Conservation (phyloP, 148 eudicot species). For the Silene conica region DNA sequence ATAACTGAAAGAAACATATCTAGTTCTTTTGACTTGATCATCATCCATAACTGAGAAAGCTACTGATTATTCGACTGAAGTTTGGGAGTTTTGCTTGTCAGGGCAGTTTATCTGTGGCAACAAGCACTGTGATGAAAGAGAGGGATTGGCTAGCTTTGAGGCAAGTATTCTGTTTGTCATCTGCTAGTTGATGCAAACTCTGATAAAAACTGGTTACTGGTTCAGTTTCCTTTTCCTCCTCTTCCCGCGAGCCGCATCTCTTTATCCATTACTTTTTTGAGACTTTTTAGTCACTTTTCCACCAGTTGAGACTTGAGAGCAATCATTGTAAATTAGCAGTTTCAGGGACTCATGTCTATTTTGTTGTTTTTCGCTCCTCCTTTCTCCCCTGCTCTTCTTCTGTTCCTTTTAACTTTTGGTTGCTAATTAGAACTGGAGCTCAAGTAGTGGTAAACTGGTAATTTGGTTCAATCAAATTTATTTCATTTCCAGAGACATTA, state of each 20-base stretch:
- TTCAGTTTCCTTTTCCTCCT: neutral
- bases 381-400: neutral
- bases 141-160: slow-evolving; percentile 84
- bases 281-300: neutral
- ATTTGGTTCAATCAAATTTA: neutral
- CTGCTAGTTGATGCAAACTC: neutral
- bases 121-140: slow-evolving; percentile 75
- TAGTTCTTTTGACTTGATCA: neutral
- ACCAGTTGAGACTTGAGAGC: neutral
- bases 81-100: slow-evolving; percentile 44
- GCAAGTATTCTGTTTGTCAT: slow-evolving; percentile 32
- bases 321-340: neutral
- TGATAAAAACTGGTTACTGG: neutral
- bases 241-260: neutral
- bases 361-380: neutral
- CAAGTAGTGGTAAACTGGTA: too few species aligned
- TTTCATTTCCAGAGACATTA: neutral
- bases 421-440: neutral
- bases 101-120: slow-evolving; percentile 96
- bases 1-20: too few species aligned
- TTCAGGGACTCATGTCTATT: neutral
- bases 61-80: neutral
- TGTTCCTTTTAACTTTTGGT: neutral
- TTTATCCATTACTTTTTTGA: neutral
- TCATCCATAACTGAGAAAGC: slow-evolving; percentile 3